Base-by-base conservation (phyloP, 2,329 filamentous ascomycete species). In the Coniochaeta hoffmannii region DNA sequence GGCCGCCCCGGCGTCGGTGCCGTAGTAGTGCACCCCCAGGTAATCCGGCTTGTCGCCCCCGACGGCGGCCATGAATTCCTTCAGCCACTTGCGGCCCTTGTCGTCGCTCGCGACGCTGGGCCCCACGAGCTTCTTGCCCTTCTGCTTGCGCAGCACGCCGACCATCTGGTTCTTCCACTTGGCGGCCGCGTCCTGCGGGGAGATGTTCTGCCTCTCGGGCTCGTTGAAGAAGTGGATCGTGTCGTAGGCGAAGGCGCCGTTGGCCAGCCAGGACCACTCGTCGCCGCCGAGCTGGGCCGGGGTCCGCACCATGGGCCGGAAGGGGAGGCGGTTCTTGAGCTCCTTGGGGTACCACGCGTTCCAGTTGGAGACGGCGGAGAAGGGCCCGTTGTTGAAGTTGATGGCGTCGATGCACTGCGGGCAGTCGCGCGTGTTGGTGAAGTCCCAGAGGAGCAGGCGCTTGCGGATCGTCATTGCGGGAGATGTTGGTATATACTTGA, bases 181-280 rank as follows among this genome's bases (percentile, higher is more conserved):
- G 10, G 68, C 62, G 7, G 68, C 71, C 9, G 74, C 74, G 53
- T 69, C 61, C 56, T 68, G 60, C 1, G 63, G 61, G 17, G 60
- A 66, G 17, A 71, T 67, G 14, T 67, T 66, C 51, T 64, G 63
- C 31, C 72, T 67, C 57, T 77, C 73, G 7, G 74, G 74, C 62
- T 76, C 74, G 60, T 76, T 76, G 68, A 75, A 71, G 59, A 70
- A 76, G 57, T 75, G 72, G 31, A 75, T 66, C n/a, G 61, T 57
- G 44, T 66, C 59, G 4, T 60, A 58, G 4, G 63, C 56, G 12
- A 68, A 62, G 32, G 64, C 63, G 55, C 61, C 64, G 26, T 61
- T 55, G 57, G 68, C 61, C 35, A 56, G 59, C 64, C 54, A 55
- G 44, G 50, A 62, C 72, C 73, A 76, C 41, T 74, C 72, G 31